A percentile compares a stretch with the other conserved stretches of the same genome.
Conservation (phyloP, 179 eudicot species). For the Silene coronaria region DNA sequence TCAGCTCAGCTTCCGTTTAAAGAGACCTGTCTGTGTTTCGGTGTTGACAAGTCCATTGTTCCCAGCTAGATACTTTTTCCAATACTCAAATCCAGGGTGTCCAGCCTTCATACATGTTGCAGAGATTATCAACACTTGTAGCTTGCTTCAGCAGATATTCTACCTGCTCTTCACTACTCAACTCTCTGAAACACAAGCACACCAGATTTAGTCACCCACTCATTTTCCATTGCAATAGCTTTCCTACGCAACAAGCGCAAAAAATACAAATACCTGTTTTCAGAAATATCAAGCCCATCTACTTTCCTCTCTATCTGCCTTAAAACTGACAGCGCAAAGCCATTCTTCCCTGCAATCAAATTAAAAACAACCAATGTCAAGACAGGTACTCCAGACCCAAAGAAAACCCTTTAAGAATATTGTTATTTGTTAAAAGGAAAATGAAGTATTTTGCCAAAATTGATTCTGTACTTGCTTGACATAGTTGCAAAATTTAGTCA, state of each 20-base stretch:
- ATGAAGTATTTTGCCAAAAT: neutral
- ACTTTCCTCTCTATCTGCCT: slow-evolving; percentile 87
- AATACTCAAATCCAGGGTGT: slow-evolving; percentile 87
- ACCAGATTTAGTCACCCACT: slow-evolving; percentile 6
- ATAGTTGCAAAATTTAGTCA: neutral
- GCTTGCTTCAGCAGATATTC: slow-evolving; percentile 94
- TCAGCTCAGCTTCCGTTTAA: neutral
- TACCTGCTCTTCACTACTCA: slow-evolving; percentile 79
- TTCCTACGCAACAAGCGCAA: slow-evolving; percentile 4
- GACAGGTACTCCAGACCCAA: neutral
- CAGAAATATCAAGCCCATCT: slow-evolving; percentile 81
- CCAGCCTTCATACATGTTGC: slow-evolving; percentile 99
- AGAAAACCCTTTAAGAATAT: neutral
- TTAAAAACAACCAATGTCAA: neutral
- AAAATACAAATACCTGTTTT: slow-evolving; percentile 59
- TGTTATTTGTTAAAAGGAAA: neutral
- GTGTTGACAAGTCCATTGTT: neutral
- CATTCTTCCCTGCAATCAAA: slow-evolving; percentile 65
- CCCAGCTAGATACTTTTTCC: slow-evolving; percentile 11
- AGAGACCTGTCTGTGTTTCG: neutral
- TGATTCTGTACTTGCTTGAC: neutral
- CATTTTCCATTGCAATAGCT: slow-evolving; percentile 6
- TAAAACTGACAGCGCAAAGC: slow-evolving; percentile 79
- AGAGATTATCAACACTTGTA: slow-evolving; percentile 85
- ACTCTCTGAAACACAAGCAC: slow-evolving; percentile 43